Evolutionary conservation across 2,329 filamentous ascomycete species (phyloP), one percentile per base, ranked within the genome.

Genomic region (Mollisiaceae sp.): DNA sequence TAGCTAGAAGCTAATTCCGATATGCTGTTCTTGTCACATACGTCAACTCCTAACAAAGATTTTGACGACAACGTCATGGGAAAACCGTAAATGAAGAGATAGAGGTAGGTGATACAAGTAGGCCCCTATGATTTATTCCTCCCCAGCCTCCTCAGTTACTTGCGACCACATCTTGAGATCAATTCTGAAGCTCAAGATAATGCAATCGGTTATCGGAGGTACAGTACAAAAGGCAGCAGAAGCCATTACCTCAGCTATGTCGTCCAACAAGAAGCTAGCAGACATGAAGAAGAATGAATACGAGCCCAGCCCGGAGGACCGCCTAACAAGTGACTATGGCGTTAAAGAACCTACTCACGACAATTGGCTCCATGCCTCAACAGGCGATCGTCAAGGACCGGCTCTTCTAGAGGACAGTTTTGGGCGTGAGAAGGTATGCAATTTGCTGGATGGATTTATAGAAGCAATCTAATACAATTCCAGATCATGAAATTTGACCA

Each of bases 401-500:
- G 77, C 78, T 72, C 79, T 94, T 0, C 76, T 95, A 2, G 91
- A 95, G 74, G 92, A 95, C 69, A 82, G 85, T 11, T 88, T 91
- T 72, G 87, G 79, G 0, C 83, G 91, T 14, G 92, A 95, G 76
- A 93, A 91, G 84, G 90, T 90, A 76, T 18, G 75, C 12, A n/a
- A 12, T 52, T 43, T 52, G 15, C 9, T n/a, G 50, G 4, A 11
- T 45, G 1, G 43, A 36, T 36, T 41, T n/a, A 36, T 20, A 36
- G 22, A 35, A 62, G 14, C 32, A 35, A 35, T 20, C 35, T 50
- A 32, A 59, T 20, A 45, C 8, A n/a, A 4, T 22, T 24, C 4
- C 47, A 91, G 87, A 89, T 91, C 45, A 85, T 88, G 76, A 88
- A 89, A 35, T 94, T 95, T 73, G 91, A 94, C 66, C 91, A 91